Evolutionary conservation across 129 eudicot genomes (phyloP).

Genomic region (Pulicaria dysenterica): DNA sequence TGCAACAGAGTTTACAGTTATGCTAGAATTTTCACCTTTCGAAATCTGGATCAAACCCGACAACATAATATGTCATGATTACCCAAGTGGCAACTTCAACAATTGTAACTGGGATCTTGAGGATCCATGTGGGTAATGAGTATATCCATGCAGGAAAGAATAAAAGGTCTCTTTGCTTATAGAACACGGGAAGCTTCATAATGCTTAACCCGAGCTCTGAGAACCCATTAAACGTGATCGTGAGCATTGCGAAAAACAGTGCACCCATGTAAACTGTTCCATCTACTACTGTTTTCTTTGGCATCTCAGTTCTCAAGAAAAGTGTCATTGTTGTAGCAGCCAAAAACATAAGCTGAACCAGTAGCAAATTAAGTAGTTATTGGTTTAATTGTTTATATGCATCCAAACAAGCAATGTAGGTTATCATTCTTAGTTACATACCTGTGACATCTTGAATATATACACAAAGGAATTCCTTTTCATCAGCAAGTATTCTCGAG

Average conservation of each 20-base stretch:
- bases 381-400: background rate
- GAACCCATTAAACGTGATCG: conserved; percentile 75
- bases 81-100: conserved; percentile 69
- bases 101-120: conserved; percentile 72
- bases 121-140: conserved; percentile 67
- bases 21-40: conserved; percentile 48
- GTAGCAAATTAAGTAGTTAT: background rate
- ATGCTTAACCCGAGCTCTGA: conserved; percentile 78
- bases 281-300: conserved; percentile 43
- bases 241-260: conserved; percentile 52
- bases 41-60: conserved; percentile 70
- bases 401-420: background rate
- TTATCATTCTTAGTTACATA: conserved; percentile 18
- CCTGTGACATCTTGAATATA: conserved; percentile 67
- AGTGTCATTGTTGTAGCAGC: conserved; percentile 57
- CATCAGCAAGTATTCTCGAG: conserved; percentile 77
- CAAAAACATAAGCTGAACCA: conserved; percentile 57
- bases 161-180: conserved; percentile 84
- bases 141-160: conserved; percentile 91
- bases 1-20: background rate
- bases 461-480: conserved; percentile 84
- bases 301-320: conserved; percentile 70
- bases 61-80: conserved; percentile 62
- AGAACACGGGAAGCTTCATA: conserved; percentile 78
- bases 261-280: conserved; percentile 76